phyloP scores from a whole-genome alignment of 345 rosid genomes.

The Corchorus capsularis region DNA sequence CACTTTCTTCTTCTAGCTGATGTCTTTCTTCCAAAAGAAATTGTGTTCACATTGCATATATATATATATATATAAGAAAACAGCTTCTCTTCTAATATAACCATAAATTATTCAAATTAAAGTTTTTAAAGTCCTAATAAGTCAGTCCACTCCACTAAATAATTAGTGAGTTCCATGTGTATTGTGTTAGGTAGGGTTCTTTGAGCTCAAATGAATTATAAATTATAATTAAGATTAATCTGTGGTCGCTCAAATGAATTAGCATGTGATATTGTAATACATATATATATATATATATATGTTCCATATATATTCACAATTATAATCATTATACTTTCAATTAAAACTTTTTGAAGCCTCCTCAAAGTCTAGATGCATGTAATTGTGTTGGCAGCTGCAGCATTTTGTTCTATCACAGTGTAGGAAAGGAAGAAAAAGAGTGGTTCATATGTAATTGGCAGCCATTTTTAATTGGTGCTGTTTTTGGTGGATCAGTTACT shows the following conservation, averaged over 20 bases:
- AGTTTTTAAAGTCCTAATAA: neutral
- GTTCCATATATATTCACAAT: too few relatives aligned
- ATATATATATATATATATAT: too few relatives aligned
- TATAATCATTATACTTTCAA: too few relatives aligned
- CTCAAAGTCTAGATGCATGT: neutral
- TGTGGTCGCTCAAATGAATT: too few relatives aligned
- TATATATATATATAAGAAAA: neutral
- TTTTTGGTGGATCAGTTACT: neutral
- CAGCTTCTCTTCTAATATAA: too few relatives aligned
- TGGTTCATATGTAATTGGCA: neutral
- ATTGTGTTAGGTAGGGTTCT: conserved; percentile 6
- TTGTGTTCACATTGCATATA: neutral
- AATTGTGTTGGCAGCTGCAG: neutral
- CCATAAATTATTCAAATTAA: too few relatives aligned
- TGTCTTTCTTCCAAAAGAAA: neutral
- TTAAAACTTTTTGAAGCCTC: neutral
- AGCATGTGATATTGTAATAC: too few relatives aligned
- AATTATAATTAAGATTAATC: too few relatives aligned
- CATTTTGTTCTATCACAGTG: neutral
- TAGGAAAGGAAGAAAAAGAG: neutral
- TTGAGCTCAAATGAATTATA: neutral
- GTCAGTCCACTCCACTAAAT: neutral
- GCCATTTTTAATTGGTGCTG: neutral
- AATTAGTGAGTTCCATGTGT: conserved; percentile 7
- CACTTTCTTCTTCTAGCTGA: neutral